Percentiles rank a stretch among this genome's conserved stretches.
phyloP scores from a whole-genome alignment of 208 protist genomes.

The Herpetomonas samuelpessoai region DNA sequence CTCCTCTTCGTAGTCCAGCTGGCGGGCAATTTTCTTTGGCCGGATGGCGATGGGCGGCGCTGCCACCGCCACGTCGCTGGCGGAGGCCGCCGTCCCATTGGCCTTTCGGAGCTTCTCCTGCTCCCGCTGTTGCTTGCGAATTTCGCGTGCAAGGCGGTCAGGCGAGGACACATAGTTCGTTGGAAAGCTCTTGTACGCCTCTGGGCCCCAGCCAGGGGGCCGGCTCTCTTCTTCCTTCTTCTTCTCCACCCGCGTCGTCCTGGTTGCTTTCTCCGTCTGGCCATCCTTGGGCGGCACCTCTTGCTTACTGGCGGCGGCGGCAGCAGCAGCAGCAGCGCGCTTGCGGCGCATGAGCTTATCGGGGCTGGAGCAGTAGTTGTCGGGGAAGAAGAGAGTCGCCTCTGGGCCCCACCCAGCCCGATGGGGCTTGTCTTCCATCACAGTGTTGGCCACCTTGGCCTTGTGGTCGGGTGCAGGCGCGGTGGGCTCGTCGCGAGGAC shows the following conservation, averaged over 20 bases:
- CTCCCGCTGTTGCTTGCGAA: conserved; percentile 10
- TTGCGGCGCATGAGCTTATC: conserved; percentile 33
- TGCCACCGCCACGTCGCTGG: conserved; percentile 6
- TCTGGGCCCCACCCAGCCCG: conserved; percentile 41
- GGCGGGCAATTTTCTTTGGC: conserved; percentile 6
- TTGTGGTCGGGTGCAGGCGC: no score
- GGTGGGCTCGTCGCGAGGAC: not conserved
- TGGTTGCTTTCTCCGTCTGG: no score
- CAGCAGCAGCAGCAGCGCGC: conserved; percentile 5
- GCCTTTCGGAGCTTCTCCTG: conserved; percentile 1
- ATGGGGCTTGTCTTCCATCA: no score
- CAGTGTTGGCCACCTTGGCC: no score
- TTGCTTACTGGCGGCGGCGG: no score
- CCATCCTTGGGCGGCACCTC: no score
- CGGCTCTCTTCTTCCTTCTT: conserved; percentile 10
- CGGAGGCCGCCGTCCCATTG: not conserved
- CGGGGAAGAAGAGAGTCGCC: conserved; percentile 28
- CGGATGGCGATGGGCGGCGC: not conserved
- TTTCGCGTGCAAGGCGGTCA: conserved; percentile 19
- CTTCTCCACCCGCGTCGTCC: no score
- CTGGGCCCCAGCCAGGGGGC: conserved; percentile 56
- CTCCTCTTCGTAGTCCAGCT: conserved; percentile 19
- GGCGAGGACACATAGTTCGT: conserved; percentile 68
- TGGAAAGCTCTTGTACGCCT: conserved; percentile 66
- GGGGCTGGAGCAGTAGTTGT: conserved; percentile 42